Percentiles rank a stretch among this genome's conserved stretches.
phyloP scores from a whole-genome alignment of 306 rosid genomes.

The Medicago ruthenica region DNA sequence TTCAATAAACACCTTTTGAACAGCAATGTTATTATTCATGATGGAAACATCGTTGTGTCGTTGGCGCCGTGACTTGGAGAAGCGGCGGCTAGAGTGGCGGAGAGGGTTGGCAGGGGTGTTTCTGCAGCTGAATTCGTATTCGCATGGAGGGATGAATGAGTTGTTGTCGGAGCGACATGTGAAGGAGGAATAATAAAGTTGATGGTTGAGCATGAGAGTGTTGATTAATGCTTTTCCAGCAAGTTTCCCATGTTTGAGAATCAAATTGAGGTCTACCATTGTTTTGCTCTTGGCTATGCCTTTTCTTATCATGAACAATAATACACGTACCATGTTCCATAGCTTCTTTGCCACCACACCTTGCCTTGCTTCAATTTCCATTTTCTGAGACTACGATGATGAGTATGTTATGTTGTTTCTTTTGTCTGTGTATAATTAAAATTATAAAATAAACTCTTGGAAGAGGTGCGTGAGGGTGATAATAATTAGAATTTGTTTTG shows the following conservation, averaged over 20 bases:
- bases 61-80: constrained; percentile 38
- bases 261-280: constrained; percentile 52
- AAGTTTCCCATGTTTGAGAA: constrained; percentile 74
- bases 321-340: constrained; percentile 66
- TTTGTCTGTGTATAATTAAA: neutral
- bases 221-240: constrained; percentile 67
- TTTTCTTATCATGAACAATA: constrained; percentile 72
- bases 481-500: constrained; percentile 14
- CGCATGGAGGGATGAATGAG: constrained; percentile 65
- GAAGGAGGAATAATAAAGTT: constrained; percentile 51
- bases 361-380: constrained; percentile 69
- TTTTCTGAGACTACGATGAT: constrained; percentile 30
- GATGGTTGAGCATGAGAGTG: constrained; percentile 58
- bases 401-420: neutral
- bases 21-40: constrained; percentile 40
- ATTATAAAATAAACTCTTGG: neutral
- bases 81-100: constrained; percentile 31
- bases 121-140: constrained; percentile 96
- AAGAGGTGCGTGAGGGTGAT: neutral
- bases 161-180: constrained; percentile 61
- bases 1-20: constrained; percentile 67
- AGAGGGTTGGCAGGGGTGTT: constrained; percentile 70
- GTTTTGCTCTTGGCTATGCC: constrained; percentile 76
- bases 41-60: constrained; percentile 63
- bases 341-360: constrained; percentile 66